These are phyloP conservation scores for Insectozyma bohioensis DNA, from an alignment of 1,139 yeast species.

Conservation along the genomic window DNA sequence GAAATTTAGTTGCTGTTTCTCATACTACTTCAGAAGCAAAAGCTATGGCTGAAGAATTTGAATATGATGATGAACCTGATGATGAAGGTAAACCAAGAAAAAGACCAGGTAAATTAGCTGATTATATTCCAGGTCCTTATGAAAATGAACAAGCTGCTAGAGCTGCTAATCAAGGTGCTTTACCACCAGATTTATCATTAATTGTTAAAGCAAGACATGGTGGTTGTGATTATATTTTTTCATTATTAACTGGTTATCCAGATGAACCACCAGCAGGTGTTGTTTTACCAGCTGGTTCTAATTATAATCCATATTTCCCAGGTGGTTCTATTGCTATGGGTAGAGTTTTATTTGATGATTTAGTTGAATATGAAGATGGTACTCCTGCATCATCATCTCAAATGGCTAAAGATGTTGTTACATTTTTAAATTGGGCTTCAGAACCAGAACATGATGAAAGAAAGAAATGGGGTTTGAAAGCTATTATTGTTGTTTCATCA, in stretches of 20 bases:
- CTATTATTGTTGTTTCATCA: constrained; percentile 74
- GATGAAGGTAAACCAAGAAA: constrained; percentile 98
- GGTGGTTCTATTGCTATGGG: constrained; percentile 99
- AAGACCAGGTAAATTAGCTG: constrained; percentile 98
- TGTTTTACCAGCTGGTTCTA: constrained; percentile 84
- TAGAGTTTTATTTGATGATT: constrained; percentile 93
- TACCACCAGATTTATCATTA: constrained; percentile 96
- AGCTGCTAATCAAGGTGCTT: constrained; percentile 99
- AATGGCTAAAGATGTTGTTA: constrained; percentile 97
- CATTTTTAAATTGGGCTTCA: constrained; percentile 97
- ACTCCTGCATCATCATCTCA: constrained; percentile 98
- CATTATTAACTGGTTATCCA: constrained; percentile 97
- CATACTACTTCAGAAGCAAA: constrained; percentile 90
- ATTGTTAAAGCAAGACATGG: constrained; percentile 99
- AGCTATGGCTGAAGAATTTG: constrained; percentile 94
- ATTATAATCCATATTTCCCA: constrained; percentile 99
- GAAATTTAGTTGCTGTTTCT: constrained; percentile 95
- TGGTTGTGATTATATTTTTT: constrained; percentile 91
- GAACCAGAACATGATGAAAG: constrained; percentile 99
- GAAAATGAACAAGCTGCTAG: constrained; percentile 99
- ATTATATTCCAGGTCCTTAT: constrained; percentile 92
- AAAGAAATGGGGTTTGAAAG: constrained; percentile 96
- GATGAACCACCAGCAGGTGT: constrained; percentile 99
- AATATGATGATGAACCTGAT: constrained; percentile 98
- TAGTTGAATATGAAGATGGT: constrained; percentile 98